A percentile compares a stretch with the other conserved stretches of the same genome.
These are phyloP conservation scores for Syzygium oleosum DNA, from an alignment of 345 rosid genomes.

Conservation along the genomic window DNA sequence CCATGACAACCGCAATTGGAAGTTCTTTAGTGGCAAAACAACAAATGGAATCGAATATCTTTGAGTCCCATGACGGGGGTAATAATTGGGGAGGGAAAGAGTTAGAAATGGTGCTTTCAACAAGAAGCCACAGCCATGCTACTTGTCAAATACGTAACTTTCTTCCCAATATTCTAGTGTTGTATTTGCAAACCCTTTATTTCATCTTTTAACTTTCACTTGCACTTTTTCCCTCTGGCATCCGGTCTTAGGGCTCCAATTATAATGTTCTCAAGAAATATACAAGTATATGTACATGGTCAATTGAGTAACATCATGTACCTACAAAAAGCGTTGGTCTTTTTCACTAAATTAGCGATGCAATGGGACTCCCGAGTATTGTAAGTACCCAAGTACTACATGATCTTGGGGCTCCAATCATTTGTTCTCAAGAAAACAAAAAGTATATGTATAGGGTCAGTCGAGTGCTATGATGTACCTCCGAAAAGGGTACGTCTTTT, in stretches of 20 bases:
- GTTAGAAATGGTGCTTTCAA: not conserved
- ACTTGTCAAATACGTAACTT: not conserved
- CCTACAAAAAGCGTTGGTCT: not conserved
- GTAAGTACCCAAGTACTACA: not conserved
- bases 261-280: not conserved
- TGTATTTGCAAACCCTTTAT: not conserved
- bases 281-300: not conserved
- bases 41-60: not conserved
- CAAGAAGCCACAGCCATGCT: not conserved
- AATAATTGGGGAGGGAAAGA: not conserved
- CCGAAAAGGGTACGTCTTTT: not conserved
- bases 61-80: not conserved
- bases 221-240: not conserved
- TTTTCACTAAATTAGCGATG: not conserved
- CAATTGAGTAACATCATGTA: not conserved
- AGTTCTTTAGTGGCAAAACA: not conserved
- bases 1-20: no score
- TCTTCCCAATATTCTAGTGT: not conserved
- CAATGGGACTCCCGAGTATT: not conserved
- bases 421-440: not conserved
- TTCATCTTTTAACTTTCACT: not conserved
- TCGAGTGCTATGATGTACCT: not conserved
- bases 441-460: not conserved
- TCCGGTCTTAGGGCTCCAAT: not conserved
- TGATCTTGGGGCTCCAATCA: not conserved